Evolutionary conservation across 2,329 filamentous ascomycete genomes (phyloP).

Genomic region (Diaporthe caulivora): DNA sequence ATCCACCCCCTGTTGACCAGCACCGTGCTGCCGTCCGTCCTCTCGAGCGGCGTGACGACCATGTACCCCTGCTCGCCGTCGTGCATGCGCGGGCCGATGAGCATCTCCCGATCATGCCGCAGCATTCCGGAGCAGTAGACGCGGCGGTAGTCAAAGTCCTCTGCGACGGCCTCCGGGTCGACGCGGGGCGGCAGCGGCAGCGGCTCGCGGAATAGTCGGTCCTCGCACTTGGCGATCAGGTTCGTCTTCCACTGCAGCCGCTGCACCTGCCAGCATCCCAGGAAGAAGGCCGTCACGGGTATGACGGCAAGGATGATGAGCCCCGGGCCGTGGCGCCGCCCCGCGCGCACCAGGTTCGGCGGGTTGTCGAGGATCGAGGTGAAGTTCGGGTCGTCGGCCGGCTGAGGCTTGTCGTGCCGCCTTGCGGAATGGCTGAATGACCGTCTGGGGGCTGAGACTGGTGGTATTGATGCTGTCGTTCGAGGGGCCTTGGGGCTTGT

Average conservation of each 20-base stretch:
- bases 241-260: constrained; percentile 95
- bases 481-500: constrained; percentile 20
- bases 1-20: constrained; percentile 96
- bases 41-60: constrained; percentile 91
- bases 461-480: constrained; percentile 10
- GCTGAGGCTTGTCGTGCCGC: constrained; percentile 51
- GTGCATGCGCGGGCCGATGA: constrained; percentile 89
- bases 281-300: constrained; percentile 87
- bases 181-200: constrained; percentile 87
- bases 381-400: constrained; percentile 83
- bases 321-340: constrained; percentile 81
- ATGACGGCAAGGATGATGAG: constrained; percentile 88
- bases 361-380: constrained; percentile 90
- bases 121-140: constrained; percentile 81
- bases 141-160: constrained; percentile 92
- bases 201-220: constrained; percentile 87
- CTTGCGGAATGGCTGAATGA: constrained; percentile 48
- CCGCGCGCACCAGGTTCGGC: constrained; percentile 80
- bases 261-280: constrained; percentile 96
- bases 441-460: constrained; percentile 17
- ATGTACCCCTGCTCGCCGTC: constrained; percentile 93
- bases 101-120: constrained; percentile 94
- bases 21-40: constrained; percentile 74
- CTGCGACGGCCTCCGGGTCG: constrained; percentile 80
- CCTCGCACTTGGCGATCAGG: constrained; percentile 90